These are phyloP conservation scores for Phaeodactylum tricornutum DNA, from an alignment of 108 stramenopile species.

Conservation along the genomic window DNA sequence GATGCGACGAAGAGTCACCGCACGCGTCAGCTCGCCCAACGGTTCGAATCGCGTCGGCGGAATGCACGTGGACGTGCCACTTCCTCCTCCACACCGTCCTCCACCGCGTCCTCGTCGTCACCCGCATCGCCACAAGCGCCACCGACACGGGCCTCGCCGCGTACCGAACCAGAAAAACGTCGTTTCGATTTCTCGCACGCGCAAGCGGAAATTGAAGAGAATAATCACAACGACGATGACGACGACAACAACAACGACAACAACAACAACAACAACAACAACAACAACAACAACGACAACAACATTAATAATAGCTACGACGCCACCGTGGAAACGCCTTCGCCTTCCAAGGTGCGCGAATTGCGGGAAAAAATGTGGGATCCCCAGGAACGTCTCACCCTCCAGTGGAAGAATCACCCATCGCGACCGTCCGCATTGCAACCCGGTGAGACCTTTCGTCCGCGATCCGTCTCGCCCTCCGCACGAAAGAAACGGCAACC, in stretches of 20 bases:
- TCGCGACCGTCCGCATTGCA: slow-evolving; percentile 2
- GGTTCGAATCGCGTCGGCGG: too few relatives aligned
- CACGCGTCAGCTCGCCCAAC: too few relatives aligned
- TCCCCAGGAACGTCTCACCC: slow-evolving; percentile 19
- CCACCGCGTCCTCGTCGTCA: too few relatives aligned
- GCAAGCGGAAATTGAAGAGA: too few relatives aligned
- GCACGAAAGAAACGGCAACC: background rate
- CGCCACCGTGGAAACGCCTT: slow-evolving; percentile 20
- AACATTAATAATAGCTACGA: slow-evolving; percentile 4
- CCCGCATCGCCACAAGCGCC: too few relatives aligned
- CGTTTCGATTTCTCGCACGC: too few relatives aligned
- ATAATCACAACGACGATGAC: too few relatives aligned
- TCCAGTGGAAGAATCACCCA: slow-evolving; percentile 12
- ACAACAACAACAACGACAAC: slow-evolving; percentile 1
- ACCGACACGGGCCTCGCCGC: too few relatives aligned
- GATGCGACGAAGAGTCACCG: too few relatives aligned
- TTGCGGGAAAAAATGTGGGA: slow-evolving; percentile 33
- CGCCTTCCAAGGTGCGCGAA: slow-evolving; percentile 11
- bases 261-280: slow-evolving; percentile 3
- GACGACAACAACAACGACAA: background rate
- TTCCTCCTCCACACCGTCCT: too few relatives aligned
- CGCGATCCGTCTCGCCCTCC: background rate
- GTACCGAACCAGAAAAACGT: too few relatives aligned
- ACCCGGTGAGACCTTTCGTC: background rate
- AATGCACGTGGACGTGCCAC: too few relatives aligned